Evolutionary conservation across 2,329 filamentous ascomycete genomes (phyloP).

Genomic region (Pleomassaria siparia): DNA sequence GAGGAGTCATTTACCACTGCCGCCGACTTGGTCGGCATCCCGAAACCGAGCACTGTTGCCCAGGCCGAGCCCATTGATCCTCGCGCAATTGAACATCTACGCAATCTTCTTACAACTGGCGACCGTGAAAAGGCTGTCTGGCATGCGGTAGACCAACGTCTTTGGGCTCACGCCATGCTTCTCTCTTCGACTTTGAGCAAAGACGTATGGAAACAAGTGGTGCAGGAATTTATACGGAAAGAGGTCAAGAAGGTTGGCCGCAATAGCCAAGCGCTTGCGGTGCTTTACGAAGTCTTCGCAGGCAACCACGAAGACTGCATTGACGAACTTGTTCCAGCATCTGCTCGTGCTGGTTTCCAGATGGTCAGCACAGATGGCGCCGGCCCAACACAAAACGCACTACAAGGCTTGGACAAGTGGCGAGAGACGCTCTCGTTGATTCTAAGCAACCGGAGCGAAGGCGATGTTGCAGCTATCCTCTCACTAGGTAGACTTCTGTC

Average conservation of each 20-base stretch:
- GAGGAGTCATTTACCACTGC: slow-evolving; percentile 33
- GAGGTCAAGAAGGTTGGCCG: slow-evolving; percentile 83
- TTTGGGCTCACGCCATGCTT: slow-evolving; percentile 96
- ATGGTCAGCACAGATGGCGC: slow-evolving; percentile 72
- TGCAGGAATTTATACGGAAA: slow-evolving; percentile 92
- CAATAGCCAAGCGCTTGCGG: slow-evolving; percentile 83
- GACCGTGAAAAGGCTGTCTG: slow-evolving; percentile 90
- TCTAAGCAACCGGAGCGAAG: slow-evolving; percentile 80
- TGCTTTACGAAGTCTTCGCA: slow-evolving; percentile 89
- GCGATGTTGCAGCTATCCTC: slow-evolving; percentile 75
- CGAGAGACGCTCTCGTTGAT: slow-evolving; percentile 84
- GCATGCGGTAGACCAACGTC: slow-evolving; percentile 85
- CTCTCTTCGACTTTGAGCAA: slow-evolving; percentile 78
- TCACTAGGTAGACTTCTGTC: slow-evolving; percentile 80
- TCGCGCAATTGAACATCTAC: slow-evolving; percentile 69
- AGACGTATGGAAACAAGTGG: slow-evolving; percentile 83
- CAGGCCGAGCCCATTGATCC: slow-evolving; percentile 69
- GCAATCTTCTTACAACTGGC: slow-evolving; percentile 72
- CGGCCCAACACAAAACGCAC: slow-evolving; percentile 67
- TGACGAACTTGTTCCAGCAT: slow-evolving; percentile 90
- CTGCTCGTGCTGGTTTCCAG: slow-evolving; percentile 87
- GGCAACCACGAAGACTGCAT: slow-evolving; percentile 94
- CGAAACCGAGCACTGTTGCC: slow-evolving; percentile 33
- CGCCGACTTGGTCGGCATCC: slow-evolving; percentile 40
- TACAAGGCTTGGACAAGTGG: slow-evolving; percentile 91